Conservation (phyloP, 2,329 filamentous ascomycete species). For the Phialocephala subalpina region DNA sequence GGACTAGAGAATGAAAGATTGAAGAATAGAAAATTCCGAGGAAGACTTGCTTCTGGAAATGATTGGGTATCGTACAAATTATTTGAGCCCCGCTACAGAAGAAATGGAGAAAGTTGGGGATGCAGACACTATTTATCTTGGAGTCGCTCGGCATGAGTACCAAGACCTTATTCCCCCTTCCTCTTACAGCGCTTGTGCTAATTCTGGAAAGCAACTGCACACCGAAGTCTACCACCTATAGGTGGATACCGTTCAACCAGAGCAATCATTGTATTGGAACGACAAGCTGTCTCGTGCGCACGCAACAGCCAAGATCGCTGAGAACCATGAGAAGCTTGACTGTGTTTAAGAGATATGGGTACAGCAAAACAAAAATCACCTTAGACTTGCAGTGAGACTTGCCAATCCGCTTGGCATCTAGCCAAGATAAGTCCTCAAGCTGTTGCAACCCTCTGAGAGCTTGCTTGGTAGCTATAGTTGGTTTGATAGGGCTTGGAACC, state of each 20-base stretch:
- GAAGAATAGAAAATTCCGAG: slow-evolving; percentile 9
- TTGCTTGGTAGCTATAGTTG: slow-evolving; percentile 11
- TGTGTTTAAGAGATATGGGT: slow-evolving; percentile 14
- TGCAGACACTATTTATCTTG: slow-evolving; percentile 11
- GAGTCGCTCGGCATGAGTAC: neutral
- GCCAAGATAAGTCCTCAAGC: neutral
- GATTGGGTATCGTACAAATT: slow-evolving; percentile 13
- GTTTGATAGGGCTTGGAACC: slow-evolving; percentile 2
- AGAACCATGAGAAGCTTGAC: slow-evolving; percentile 3
- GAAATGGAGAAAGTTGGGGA: slow-evolving; percentile 14
- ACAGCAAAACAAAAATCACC: neutral
- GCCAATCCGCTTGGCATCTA: slow-evolving; percentile 17
- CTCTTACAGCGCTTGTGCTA: neutral
- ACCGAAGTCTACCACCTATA: neutral
- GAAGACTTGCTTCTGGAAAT: slow-evolving; percentile 20
- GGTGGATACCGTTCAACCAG: neutral
- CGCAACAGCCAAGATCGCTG: slow-evolving; percentile 17
- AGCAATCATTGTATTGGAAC: slow-evolving; percentile 1
- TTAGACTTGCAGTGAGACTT: slow-evolving; percentile 13
- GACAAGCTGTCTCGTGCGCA: neutral
- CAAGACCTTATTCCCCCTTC: neutral
- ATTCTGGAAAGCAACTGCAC: neutral
- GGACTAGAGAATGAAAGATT: slow-evolving; percentile 12
- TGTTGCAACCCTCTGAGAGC: neutral
- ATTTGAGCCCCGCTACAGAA: slow-evolving; percentile 15